A percentile compares a stretch with the other conserved stretches of the same genome.
phyloP scores from a whole-genome alignment of 129 eudicot genomes.

The Flaveria trinervia region DNA sequence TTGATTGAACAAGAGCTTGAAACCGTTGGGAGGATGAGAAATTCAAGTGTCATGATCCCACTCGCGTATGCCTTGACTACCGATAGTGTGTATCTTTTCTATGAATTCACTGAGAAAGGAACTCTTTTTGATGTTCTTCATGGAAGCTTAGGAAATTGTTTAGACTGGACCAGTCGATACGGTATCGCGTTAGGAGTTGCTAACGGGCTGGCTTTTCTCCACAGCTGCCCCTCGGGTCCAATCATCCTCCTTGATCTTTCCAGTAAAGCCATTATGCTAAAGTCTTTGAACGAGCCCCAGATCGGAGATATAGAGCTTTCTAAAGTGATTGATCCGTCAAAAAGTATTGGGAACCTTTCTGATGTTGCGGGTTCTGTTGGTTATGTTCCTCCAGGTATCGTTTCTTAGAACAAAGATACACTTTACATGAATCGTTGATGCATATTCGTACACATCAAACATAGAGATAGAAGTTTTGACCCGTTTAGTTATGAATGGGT shows the following conservation, averaged over 20 bases:
- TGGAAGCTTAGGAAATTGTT: conserved; percentile 33
- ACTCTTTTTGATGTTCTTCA: conserved; percentile 71
- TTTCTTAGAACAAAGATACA: background rate
- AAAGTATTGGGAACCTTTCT: conserved; percentile 70
- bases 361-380: conserved; percentile 82
- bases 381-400: conserved; percentile 79
- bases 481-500: background rate
- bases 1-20: conserved; percentile 62
- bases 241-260: conserved; percentile 72
- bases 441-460: background rate
- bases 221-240: conserved; percentile 62
- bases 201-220: conserved; percentile 81
- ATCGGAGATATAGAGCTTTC: conserved; percentile 85
- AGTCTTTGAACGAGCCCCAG: conserved; percentile 75
- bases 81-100: conserved; percentile 67
- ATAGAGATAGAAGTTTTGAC: background rate
- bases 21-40: conserved; percentile 64
- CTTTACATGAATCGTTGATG: background rate
- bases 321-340: conserved; percentile 85
- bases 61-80: conserved; percentile 71
- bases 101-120: conserved; percentile 64
- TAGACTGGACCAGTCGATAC: conserved; percentile 87
- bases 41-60: conserved; percentile 83
- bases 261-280: conserved; percentile 58
- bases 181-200: conserved; percentile 85